A percentile compares a stretch with the other conserved stretches of the same genome.
Evolutionary conservation across 306 rosid species (phyloP).

Genomic region (Prunus salicina): DNA sequence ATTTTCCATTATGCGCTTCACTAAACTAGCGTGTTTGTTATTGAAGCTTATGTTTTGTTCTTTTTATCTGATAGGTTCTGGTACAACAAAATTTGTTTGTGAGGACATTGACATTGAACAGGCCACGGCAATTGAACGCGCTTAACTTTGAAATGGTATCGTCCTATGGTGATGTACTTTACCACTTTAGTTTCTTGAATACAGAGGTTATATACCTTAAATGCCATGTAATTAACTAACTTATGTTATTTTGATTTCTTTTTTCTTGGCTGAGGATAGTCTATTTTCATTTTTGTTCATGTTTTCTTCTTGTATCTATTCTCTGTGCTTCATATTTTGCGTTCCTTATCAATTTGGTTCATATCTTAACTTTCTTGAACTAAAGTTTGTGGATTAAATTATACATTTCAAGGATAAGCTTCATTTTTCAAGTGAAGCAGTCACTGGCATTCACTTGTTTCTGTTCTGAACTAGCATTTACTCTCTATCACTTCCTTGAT

Average conservation of each 20-base stretch:
- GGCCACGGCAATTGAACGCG: slow-evolving; percentile 80
- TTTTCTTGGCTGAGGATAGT: background rate
- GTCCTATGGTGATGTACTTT: background rate
- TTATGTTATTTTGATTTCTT: background rate
- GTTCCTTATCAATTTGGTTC: background rate
- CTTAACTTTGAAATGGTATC: slow-evolving; percentile 66
- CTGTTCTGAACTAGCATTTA: no score
- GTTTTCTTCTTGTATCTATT: background rate
- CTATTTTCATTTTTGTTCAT: no score
- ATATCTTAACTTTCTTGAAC: background rate
- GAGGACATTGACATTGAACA: slow-evolving; percentile 59
- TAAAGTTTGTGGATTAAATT: background rate
- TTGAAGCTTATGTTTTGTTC: background rate
- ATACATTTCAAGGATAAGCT: background rate
- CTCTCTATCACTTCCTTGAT: no score
- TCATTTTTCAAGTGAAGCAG: no score
- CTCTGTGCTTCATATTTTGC: background rate
- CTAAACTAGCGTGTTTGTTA: background rate
- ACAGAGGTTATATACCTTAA: background rate
- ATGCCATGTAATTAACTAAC: background rate
- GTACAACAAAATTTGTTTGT: slow-evolving; percentile 46
- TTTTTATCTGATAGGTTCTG: slow-evolving; percentile 44
- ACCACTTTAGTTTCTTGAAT: background rate
- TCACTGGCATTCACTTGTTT: no score
- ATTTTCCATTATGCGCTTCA: no score